phyloP scores from a whole-genome alignment of 345 rosid species.

The Rhizophora apiculata region DNA sequence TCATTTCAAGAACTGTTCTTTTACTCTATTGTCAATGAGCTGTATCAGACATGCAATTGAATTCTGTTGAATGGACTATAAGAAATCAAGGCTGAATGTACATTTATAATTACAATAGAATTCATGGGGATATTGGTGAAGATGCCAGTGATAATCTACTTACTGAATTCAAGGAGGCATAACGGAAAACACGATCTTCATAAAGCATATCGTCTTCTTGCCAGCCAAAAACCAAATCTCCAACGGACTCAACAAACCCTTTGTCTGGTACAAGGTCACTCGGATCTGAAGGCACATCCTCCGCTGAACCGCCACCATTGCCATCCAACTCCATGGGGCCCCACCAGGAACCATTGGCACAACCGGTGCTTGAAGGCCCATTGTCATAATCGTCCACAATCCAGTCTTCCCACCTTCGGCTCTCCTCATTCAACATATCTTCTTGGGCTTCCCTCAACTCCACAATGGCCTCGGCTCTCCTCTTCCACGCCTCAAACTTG shows the following conservation, averaged over 20 bases:
- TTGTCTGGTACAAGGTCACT: constrained; percentile 44
- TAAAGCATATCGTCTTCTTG: constrained; percentile 83
- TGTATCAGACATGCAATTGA: too few species aligned
- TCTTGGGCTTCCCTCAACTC: constrained; percentile 87
- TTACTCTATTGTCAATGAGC: too few species aligned
- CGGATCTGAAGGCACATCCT: constrained; percentile 22
- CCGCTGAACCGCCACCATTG: constrained; percentile 27
- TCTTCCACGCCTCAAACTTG: constrained; percentile 88
- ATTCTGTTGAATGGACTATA: too few species aligned
- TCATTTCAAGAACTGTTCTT: too few species aligned
- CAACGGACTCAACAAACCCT: constrained; percentile 63
- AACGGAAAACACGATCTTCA: constrained; percentile 84
- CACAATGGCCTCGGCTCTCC: constrained; percentile 83
- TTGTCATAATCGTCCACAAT: constrained; percentile 43
- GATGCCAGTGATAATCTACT: constrained; percentile 16
- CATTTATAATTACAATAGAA: too few species aligned
- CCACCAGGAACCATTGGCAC: constrained; percentile 39
- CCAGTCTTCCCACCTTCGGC: constrained; percentile 96
- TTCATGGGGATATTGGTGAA: too few species aligned
- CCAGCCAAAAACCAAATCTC: constrained; percentile 68
- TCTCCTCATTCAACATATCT: constrained; percentile 61
- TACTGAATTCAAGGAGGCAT: constrained; percentile 79
- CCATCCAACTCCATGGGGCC: constrained; percentile 39
- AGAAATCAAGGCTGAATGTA: too few species aligned
- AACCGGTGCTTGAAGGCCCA: constrained; percentile 11